phyloP scores from a whole-genome alignment of 2,329 filamentous ascomycete species.

The Aureobasidium namibiae region DNA sequence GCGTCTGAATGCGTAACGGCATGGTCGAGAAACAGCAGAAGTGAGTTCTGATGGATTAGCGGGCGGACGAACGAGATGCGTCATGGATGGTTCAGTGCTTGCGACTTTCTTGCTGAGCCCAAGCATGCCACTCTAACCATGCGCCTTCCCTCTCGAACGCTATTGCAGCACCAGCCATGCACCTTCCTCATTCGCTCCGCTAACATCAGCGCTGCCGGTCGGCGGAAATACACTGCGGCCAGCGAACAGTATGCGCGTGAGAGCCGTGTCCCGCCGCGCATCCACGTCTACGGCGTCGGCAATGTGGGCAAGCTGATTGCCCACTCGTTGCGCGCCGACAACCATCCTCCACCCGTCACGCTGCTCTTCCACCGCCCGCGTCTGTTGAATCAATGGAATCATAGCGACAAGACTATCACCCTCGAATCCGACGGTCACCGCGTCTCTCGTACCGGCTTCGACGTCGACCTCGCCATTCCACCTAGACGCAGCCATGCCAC shows the following conservation, averaged over 20 bases:
- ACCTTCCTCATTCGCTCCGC: not conserved
- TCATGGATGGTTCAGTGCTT: not conserved
- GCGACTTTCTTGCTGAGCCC: not conserved
- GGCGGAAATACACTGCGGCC: slow-evolving; percentile 8
- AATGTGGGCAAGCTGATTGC: slow-evolving; percentile 77
- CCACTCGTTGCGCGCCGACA: slow-evolving; percentile 55
- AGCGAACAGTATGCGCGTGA: slow-evolving; percentile 23
- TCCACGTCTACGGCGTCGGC: slow-evolving; percentile 73
- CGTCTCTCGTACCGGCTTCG: slow-evolving; percentile 32
- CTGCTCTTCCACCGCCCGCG: slow-evolving; percentile 60
- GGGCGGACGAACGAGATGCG: not conserved
- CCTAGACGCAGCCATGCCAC: not conserved
- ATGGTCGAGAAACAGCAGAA: not conserved
- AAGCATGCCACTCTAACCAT: no score
- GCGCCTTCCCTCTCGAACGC: not conserved
- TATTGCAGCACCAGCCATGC: not conserved
- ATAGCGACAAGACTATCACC: slow-evolving; percentile 37
- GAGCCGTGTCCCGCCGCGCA: slow-evolving; percentile 36
- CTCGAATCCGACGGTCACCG: slow-evolving; percentile 37
- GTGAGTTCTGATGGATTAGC: not conserved
- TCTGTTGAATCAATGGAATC: slow-evolving; percentile 39
- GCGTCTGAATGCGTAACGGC: not conserved
- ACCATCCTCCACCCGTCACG: slow-evolving; percentile 62
- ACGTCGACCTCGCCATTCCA: slow-evolving; percentile 35
- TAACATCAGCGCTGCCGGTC: not conserved